Conservation (phyloP, 345 rosid genomes). For the Microcos paniculata region DNA sequence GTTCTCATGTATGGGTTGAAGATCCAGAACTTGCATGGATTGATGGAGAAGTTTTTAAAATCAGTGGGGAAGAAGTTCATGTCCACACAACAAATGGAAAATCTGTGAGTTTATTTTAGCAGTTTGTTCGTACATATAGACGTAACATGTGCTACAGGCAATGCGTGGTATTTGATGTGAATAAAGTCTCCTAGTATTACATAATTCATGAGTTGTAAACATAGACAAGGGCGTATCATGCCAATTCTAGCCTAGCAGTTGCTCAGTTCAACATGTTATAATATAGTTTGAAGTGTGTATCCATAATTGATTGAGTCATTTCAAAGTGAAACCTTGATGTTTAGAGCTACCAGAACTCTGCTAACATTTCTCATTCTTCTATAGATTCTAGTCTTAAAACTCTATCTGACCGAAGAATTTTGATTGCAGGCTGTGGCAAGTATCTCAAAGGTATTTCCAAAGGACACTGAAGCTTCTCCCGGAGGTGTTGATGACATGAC, state of each 20-base stretch:
- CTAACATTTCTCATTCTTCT: background rate
- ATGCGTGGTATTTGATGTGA: background rate
- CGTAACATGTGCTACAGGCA: background rate
- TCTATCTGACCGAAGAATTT: constrained; percentile 10
- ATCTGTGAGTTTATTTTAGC: constrained; percentile 8
- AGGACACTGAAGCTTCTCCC: constrained; percentile 95
- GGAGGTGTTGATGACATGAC: constrained; percentile 99
- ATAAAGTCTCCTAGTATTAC: constrained; percentile 7
- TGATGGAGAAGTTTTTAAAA: constrained; percentile 17
- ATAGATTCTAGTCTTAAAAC: background rate
- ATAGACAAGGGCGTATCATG: background rate
- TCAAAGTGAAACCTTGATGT: constrained; percentile 7
- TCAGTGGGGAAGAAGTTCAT: constrained; percentile 21
- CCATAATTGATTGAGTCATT: constrained; percentile 14
- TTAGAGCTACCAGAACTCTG: constrained; percentile 5
- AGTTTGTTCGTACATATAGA: background rate
- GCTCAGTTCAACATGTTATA: background rate
- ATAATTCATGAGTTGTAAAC: background rate
- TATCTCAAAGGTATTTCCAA: constrained; percentile 79
- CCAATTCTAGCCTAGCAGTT: constrained; percentile 7
- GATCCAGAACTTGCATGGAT: constrained; percentile 15
- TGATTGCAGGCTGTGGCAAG: constrained; percentile 73
- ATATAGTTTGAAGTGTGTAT: constrained; percentile 12
- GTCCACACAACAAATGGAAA: constrained; percentile 14
- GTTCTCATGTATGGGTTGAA: constrained; percentile 21